Conservation (phyloP, 306 rosid species). For the Lablab purpureus region DNA sequence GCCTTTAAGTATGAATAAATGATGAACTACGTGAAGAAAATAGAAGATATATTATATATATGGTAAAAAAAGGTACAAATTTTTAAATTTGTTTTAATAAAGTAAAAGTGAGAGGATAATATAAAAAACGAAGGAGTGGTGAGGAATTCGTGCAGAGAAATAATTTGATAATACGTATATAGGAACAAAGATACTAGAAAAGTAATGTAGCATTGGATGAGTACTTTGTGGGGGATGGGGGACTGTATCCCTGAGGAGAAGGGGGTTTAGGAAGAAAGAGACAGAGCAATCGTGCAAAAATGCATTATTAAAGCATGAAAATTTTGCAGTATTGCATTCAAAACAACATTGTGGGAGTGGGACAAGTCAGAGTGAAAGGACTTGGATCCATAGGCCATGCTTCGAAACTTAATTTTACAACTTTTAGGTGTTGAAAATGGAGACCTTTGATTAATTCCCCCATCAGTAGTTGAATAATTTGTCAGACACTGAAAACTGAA, state of each 20-base stretch:
- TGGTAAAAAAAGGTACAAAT: not conserved
- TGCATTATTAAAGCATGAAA: constrained; percentile 33
- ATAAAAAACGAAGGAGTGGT: not conserved
- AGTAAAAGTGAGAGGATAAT: not conserved
- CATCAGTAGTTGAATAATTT: constrained; percentile 45
- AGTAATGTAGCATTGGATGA: constrained; percentile 17
- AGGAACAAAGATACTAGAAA: constrained; percentile 1
- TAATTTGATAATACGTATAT: not conserved
- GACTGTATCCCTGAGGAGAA: not conserved
- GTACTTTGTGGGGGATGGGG: not conserved
- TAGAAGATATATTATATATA: not conserved
- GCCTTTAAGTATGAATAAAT: too few species aligned
- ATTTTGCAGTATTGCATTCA: constrained; percentile 34
- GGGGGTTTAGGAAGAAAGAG: constrained; percentile 39
- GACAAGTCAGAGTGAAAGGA: constrained; percentile 37
- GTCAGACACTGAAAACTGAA: constrained; percentile 48
- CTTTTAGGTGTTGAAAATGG: constrained; percentile 56
- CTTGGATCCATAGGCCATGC: constrained; percentile 40
- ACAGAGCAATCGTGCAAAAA: constrained; percentile 48
- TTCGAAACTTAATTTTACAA: constrained; percentile 37
- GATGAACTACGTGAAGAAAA: too few species aligned
- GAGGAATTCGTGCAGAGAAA: not conserved
- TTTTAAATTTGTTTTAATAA: too few species aligned
- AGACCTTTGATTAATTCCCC: constrained; percentile 38
- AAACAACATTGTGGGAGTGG: constrained; percentile 29